These are phyloP conservation scores for Tulasnella sp. DNA, from an alignment of 768 basidiomycete species.

Conservation along the genomic window DNA sequence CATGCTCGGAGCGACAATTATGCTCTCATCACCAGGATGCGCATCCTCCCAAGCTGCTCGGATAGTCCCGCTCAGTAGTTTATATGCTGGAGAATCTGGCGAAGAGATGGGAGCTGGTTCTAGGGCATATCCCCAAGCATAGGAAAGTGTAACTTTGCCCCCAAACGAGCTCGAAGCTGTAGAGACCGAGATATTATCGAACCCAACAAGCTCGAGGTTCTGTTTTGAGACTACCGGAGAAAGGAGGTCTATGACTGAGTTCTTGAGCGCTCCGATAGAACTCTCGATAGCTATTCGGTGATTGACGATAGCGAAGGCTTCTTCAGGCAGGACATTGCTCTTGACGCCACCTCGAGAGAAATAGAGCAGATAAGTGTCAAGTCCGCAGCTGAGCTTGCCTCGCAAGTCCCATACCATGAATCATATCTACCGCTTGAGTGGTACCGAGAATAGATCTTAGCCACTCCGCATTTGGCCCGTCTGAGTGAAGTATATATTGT, in stretches of 20 bases:
- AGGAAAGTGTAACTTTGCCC: constrained; percentile 45
- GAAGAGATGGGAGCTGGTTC: constrained; percentile 66
- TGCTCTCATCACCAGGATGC: constrained; percentile 10
- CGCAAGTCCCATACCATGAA: constrained; percentile 24
- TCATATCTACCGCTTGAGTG: constrained; percentile 70
- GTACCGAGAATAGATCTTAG: constrained; percentile 51
- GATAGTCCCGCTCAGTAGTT: constrained; percentile 55
- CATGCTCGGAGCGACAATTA: constrained; percentile 36
- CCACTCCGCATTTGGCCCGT: neutral
- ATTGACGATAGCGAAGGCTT: constrained; percentile 59
- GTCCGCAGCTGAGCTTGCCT: too few species aligned
- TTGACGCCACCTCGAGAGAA: constrained; percentile 40
- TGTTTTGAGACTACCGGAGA: constrained; percentile 14
- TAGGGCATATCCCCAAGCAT: constrained; percentile 43
- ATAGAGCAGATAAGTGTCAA: neutral
- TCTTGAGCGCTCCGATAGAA: constrained; percentile 18
- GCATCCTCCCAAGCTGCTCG: constrained; percentile 36
- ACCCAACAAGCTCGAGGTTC: constrained; percentile 20
- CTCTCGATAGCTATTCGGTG: constrained; percentile 58
- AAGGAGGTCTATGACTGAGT: constrained; percentile 9
- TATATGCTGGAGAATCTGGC: constrained; percentile 38
- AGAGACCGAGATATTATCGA: neutral
- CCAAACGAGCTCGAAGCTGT: neutral
- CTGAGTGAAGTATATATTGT: constrained; percentile 26
- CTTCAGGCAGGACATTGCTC: constrained; percentile 72